phyloP scores from a whole-genome alignment of 2,329 filamentous ascomycete species.

The Paraconiothyrium sp. region DNA sequence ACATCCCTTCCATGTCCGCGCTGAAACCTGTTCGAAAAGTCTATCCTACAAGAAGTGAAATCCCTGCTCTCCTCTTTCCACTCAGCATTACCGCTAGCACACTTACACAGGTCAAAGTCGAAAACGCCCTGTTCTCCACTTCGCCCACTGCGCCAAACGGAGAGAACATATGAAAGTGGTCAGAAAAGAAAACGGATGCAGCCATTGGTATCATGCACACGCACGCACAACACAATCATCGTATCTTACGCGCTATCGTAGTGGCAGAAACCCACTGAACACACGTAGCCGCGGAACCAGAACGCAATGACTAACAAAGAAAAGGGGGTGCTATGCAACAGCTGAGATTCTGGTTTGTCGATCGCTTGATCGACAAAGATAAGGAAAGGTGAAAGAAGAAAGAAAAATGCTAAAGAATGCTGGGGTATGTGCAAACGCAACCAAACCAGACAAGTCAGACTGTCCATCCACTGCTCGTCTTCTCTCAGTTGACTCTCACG shows the following conservation, averaged over 20 bases:
- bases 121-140: not conserved
- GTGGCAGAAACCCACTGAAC: not conserved
- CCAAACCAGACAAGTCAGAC: not conserved
- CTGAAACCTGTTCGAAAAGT: not conserved
- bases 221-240: not conserved
- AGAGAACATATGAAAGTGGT: not conserved
- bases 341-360: not conserved
- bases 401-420: not conserved
- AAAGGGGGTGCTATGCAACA: not conserved
- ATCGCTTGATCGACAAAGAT: too few species aligned
- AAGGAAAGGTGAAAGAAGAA: not conserved
- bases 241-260: not conserved
- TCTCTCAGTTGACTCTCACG: conserved; percentile 41
- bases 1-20: not conserved
- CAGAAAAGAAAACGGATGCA: not conserved
- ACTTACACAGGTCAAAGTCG: too few species aligned
- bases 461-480: too few species aligned
- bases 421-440: conserved; percentile 1
- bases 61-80: not conserved
- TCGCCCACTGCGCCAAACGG: not conserved
- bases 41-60: conserved; percentile 18
- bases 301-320: not conserved
- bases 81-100: not conserved
- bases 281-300: too few species aligned
- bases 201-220: conserved; percentile 10